Evolutionary conservation across 805 yeast genomes (phyloP).

Genomic region (Saccharomycopsis schoenii): DNA sequence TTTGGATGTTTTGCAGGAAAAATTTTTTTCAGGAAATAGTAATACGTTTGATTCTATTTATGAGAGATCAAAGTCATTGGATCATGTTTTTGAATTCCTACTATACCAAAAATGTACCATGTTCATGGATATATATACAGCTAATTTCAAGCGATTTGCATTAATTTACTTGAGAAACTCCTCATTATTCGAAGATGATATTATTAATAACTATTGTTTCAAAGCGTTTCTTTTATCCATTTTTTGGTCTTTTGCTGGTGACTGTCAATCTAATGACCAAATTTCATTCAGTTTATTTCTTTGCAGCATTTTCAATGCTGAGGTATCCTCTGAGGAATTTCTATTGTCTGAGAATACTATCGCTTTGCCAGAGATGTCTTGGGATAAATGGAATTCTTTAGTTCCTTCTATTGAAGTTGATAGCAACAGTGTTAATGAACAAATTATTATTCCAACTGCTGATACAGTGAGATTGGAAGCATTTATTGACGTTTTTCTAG

Average conservation of each 20-base stretch:
- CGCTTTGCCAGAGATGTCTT: constrained; percentile 34
- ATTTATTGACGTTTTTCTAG: constrained; percentile 45
- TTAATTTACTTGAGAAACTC: constrained; percentile 20
- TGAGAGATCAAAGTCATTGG: constrained; percentile 22
- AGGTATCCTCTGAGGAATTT: neutral
- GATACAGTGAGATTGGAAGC: constrained; percentile 67
- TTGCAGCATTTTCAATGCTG: neutral
- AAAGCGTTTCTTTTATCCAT: constrained; percentile 27
- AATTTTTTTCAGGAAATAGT: neutral
- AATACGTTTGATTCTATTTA: constrained; percentile 21
- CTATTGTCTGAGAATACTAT: constrained; percentile 34
- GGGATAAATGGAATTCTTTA: constrained; percentile 32
- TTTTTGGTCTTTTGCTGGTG: constrained; percentile 32
- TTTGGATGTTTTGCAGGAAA: neutral
- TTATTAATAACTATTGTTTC: constrained; percentile 22
- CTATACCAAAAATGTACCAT: constrained; percentile 30
- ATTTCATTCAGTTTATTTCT: constrained; percentile 22
- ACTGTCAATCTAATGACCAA: constrained; percentile 25
- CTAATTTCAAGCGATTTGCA: constrained; percentile 27
- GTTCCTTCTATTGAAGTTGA: constrained; percentile 41
- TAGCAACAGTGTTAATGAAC: constrained; percentile 45
- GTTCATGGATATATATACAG: constrained; percentile 31
- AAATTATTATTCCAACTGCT: constrained; percentile 62
- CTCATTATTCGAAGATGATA: constrained; percentile 23
- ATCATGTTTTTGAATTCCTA: constrained; percentile 46